Conservation (phyloP, 148 eudicot species). For the Vaccinium corymbosum region DNA sequence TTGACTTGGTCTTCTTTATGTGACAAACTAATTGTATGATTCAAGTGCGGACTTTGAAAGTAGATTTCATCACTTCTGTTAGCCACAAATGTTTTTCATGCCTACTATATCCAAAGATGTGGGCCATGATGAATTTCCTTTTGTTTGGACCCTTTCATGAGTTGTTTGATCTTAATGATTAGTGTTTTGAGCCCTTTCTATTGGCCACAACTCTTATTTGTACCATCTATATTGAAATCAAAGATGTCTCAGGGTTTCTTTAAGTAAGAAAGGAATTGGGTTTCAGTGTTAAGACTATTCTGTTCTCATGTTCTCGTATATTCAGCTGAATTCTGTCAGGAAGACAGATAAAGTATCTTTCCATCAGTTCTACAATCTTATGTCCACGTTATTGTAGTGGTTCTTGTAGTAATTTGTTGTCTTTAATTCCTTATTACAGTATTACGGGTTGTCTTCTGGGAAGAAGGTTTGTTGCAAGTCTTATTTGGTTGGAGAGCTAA, state of each 20-base stretch:
- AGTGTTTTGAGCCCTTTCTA: not conserved
- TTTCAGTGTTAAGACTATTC: not conserved
- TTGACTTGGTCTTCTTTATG: not conserved
- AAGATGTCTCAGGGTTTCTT: not conserved
- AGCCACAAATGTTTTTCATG: too few species aligned
- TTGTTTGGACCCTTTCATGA: not conserved
- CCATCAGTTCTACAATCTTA: not conserved
- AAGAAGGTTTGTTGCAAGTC: conserved; percentile 17
- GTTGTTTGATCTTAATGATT: not conserved
- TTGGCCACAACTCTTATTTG: not conserved
- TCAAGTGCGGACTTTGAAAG: not conserved
- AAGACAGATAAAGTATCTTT: not conserved
- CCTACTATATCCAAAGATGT: not conserved
- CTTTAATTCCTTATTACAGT: conserved; percentile 6
- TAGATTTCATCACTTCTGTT: not conserved
- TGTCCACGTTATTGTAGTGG: conserved; percentile 16
- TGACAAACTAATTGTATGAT: not conserved
- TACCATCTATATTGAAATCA: not conserved
- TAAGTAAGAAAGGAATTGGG: conserved; percentile 1
- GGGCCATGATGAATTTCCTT: not conserved
- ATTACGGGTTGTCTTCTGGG: conserved; percentile 4
- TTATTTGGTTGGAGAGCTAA: conserved; percentile 1
- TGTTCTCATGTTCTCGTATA: not conserved
- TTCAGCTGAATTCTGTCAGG: not conserved
- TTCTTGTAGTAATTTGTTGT: conserved; percentile 4